phyloP scores from a whole-genome alignment of 306 rosid genomes.

The Lathyrus oleraceus region DNA sequence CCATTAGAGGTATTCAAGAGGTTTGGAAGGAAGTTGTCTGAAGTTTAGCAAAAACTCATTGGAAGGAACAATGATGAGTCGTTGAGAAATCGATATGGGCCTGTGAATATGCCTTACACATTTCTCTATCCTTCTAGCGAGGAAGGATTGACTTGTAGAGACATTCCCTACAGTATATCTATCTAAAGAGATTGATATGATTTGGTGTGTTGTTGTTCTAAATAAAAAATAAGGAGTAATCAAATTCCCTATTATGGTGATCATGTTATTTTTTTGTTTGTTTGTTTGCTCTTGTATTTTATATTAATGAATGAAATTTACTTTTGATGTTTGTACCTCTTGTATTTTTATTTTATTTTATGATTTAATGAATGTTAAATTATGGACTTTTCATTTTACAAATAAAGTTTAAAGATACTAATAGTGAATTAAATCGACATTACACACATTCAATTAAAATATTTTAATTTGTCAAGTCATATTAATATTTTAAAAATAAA shows the following conservation, averaged over 20 bases:
- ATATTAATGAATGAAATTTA: background rate
- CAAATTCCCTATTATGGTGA: too few species aligned
- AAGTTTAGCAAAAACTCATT: conserved; percentile 32
- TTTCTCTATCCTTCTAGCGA: conserved; percentile 69
- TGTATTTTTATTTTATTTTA: background rate
- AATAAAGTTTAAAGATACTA: too few species aligned
- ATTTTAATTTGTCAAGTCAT: too few species aligned
- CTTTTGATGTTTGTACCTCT: background rate
- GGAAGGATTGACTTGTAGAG: conserved; percentile 65
- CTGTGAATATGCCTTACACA: conserved; percentile 69
- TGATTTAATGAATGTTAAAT: too few species aligned
- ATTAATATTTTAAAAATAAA: too few species aligned
- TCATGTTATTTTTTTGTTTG: background rate
- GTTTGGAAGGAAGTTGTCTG: conserved; percentile 33
- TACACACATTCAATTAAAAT: too few species aligned
- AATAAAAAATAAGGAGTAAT: conserved; percentile 19
- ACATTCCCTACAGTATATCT: conserved; percentile 78
- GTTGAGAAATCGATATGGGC: conserved; percentile 58
- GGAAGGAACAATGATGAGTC: conserved; percentile 38
- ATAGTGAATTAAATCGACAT: too few species aligned
- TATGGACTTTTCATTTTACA: too few species aligned
- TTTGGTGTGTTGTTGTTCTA: background rate
- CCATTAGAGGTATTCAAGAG: conserved; percentile 38
- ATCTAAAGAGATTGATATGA: conserved; percentile 20
- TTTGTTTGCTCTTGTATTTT: background rate